Percentiles rank a stretch among this genome's conserved stretches.
Evolutionary conservation across 805 yeast genomes (phyloP).

Genomic region (Pichia insulana): DNA sequence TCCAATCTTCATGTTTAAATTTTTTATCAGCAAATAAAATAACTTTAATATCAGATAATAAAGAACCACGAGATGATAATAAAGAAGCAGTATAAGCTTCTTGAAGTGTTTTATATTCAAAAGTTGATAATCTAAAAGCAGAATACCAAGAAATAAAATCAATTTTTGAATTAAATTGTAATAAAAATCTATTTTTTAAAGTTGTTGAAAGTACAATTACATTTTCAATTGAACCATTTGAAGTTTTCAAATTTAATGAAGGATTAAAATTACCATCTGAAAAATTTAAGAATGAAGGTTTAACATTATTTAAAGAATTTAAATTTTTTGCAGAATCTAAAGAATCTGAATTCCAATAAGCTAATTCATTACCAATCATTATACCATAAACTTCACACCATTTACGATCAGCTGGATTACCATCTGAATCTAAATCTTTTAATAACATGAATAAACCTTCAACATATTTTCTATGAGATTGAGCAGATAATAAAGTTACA

Average conservation of each 20-base stretch:
- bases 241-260: constrained; percentile 51
- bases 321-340: too few relatives aligned
- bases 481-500: constrained; percentile 65
- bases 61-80: constrained; percentile 82
- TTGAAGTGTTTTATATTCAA: constrained; percentile 76
- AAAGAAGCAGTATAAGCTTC: constrained; percentile 96
- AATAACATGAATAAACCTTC: constrained; percentile 72
- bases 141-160: constrained; percentile 71
- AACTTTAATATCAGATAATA: constrained; percentile 78
- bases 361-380: constrained; percentile 81
- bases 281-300: constrained; percentile 80
- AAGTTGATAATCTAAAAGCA: constrained; percentile 71
- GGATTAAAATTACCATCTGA: constrained; percentile 84
- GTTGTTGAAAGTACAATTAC: constrained; percentile 90
- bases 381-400: constrained; percentile 95
- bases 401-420: constrained; percentile 70
- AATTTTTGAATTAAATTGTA: constrained; percentile 64
- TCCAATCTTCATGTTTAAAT: constrained; percentile 89
- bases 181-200: constrained; percentile 73
- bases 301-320: constrained; percentile 41
- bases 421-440: constrained; percentile 73
- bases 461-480: constrained; percentile 61
- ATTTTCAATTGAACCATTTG: constrained; percentile 60
- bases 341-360: constrained; percentile 80
- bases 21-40: constrained; percentile 71